Conservation (phyloP, 345 rosid species). For the Arabis alpina region DNA sequence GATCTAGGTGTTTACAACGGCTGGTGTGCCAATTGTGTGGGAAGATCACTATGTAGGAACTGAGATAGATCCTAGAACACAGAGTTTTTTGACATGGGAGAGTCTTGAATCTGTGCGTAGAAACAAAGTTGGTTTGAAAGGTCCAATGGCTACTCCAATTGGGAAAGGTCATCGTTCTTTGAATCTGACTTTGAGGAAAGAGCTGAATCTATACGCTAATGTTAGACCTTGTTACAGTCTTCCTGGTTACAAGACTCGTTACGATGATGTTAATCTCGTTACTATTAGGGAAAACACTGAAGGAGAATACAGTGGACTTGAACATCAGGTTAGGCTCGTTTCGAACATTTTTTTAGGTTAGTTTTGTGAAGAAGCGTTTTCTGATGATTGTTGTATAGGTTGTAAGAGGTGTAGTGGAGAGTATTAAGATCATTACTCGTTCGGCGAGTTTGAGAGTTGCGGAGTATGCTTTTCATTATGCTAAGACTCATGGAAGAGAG, state of each 20-base stretch:
- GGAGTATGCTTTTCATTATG: conserved; percentile 97
- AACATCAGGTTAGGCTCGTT: conserved; percentile 73
- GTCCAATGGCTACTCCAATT: conserved; percentile 99
- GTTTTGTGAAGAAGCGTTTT: background rate
- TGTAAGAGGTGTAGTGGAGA: conserved; percentile 99
- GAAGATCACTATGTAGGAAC: conserved; percentile 89
- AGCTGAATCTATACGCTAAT: conserved; percentile 92
- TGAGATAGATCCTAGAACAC: conserved; percentile 92
- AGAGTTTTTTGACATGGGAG: conserved; percentile 96
- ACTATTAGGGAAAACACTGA: conserved; percentile 98
- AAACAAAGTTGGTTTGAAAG: conserved; percentile 92
- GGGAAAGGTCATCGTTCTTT: conserved; percentile 99
- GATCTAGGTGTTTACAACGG: conserved; percentile 65
- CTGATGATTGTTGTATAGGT: conserved; percentile 50
- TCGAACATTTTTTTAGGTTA: background rate
- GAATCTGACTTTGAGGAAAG: conserved; percentile 93
- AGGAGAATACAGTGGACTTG: conserved; percentile 99
- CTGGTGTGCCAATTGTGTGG: conserved; percentile 96
- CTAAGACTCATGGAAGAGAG: conserved; percentile 92
- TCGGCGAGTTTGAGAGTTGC: conserved; percentile 99
- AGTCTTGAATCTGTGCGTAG: conserved; percentile 93
- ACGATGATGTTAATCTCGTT: conserved; percentile 86
- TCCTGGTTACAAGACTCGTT: conserved; percentile 92
- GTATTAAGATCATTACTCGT: conserved; percentile 96
- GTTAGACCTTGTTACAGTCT: conserved; percentile 99